These are phyloP conservation scores for Amaranthus hypochondriacus DNA, from an alignment of 148 eudicot genomes.

Conservation along the genomic window DNA sequence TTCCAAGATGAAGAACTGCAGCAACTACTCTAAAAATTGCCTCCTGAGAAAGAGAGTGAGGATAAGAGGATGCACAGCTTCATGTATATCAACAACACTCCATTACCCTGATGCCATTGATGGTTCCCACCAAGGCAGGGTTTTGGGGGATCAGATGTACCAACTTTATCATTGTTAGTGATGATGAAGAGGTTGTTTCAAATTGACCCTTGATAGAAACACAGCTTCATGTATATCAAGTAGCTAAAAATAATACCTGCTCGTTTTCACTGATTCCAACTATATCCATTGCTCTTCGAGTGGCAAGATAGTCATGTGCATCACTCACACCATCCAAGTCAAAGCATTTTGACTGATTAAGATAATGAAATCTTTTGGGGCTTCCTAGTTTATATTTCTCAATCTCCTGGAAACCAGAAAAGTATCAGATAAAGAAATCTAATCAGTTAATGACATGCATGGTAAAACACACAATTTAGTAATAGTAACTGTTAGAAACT, in stretches of 20 bases:
- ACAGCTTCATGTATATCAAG: constrained; percentile 6
- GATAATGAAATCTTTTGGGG: constrained; percentile 83
- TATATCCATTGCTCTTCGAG: constrained; percentile 96
- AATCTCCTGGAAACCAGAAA: constrained; percentile 54
- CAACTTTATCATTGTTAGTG: too few relatives aligned
- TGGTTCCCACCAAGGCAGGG: too few relatives aligned
- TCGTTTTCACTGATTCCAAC: constrained; percentile 68
- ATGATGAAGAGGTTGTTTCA: constrained; percentile 1
- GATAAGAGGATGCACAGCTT: constrained; percentile 6
- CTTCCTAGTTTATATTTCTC: constrained; percentile 69
- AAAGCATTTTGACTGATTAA: constrained; percentile 87
- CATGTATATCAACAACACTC: background rate
- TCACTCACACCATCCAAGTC: constrained; percentile 81
- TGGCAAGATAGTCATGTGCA: constrained; percentile 89
- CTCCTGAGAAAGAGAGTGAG: constrained; percentile 53
- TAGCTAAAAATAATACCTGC: constrained; percentile 27
- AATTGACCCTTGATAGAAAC: constrained; percentile 68
- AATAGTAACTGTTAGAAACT: background rate
- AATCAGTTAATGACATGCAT: background rate
- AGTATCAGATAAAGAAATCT: constrained; percentile 2
- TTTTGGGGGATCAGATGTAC: too few relatives aligned
- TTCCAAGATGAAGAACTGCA: constrained; percentile 95
- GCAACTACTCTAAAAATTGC: constrained; percentile 99
- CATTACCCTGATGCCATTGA: too few relatives aligned
- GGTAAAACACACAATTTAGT: background rate